Base-by-base conservation (phyloP, 2,329 filamentous ascomycete genomes). In the Zymoseptoria brevis region DNA sequence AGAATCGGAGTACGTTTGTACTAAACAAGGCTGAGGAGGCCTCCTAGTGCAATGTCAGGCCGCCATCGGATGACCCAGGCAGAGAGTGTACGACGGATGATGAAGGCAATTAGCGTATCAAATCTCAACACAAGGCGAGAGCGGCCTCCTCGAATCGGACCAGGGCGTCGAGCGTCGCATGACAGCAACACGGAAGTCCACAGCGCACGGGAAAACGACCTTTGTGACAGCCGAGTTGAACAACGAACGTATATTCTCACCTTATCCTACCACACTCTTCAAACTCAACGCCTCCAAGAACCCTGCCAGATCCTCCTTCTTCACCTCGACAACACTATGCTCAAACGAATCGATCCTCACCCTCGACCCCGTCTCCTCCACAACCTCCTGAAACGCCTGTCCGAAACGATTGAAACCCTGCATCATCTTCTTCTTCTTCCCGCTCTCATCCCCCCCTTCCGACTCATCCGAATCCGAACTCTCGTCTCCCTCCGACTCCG, bases 311-410 rank as follows among this genome's bases (percentile, higher is more conserved):
- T 97, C 94, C 72, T 97, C 94, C 78, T 96, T 96, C 75, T 87
- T 87, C n/a, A 99, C 93, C 73, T 99, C 94, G 53, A 97, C 92
- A 7, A 97, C 94, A 69, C 90, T 96, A 73, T 96, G 90, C 75
- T 99, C 94, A 70, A 99, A 99, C 73, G 89, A 95, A 75, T 99
- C 94, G 71, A 96, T 95, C 61, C 91, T 81, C 19, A 97, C 91
- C 16, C 92, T 79, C 0, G 93, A 90, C 60, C 87, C 94, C 16
- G 93, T 97, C 78, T 96, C 90, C 55, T 87, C 84, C 1, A 96
- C 89, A 0, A 97, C 94, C 70, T 96, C 91, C 72, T 96, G 91
- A 74, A 99, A 99, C 2, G 94, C 93, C 68, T 87, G 91, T 7
- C 94, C 94, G 70, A 99, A 99, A 54, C 88, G 85, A 75, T 97